These are phyloP conservation scores for Aegilops sharonensis DNA, from an alignment of 176 grass and related monocot species.

Conservation along the genomic window DNA sequence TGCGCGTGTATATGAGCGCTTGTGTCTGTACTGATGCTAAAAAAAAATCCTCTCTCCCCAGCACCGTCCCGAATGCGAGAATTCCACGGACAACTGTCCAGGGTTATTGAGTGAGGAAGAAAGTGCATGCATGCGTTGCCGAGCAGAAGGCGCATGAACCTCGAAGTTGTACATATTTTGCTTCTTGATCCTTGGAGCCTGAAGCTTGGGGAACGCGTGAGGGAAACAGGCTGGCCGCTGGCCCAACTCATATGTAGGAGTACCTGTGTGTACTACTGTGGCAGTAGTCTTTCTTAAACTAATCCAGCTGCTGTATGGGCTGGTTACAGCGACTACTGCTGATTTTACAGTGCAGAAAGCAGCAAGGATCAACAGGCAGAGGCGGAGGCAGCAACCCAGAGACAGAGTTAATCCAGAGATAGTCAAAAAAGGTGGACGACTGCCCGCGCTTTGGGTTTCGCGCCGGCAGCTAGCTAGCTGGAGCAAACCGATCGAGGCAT, in stretches of 20 bases:
- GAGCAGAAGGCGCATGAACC: no score
- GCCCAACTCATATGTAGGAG: background rate
- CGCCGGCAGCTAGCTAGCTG: background rate
- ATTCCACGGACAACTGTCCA: no score
- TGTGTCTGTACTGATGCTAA: no score
- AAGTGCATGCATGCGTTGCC: no score
- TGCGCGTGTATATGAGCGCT: no score
- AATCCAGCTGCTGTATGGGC: background rate
- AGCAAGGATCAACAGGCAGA: background rate
- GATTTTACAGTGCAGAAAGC: background rate
- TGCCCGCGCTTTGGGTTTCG: background rate
- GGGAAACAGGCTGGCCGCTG: background rate
- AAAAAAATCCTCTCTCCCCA: no score
- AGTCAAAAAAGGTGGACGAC: background rate
- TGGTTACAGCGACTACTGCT: background rate
- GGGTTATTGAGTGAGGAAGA: no score
- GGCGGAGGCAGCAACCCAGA: background rate
- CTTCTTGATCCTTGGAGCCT: no score
- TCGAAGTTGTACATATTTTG: background rate
- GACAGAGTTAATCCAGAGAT: background rate
- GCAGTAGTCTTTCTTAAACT: background rate
- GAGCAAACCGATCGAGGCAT: background rate
- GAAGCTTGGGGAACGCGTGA: background rate
- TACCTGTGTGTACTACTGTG: background rate
- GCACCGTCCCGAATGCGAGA: no score